A percentile compares a stretch with the other conserved stretches of the same genome.
These are phyloP conservation scores for Pichia sp. DNA, from an alignment of 1,139 yeast genomes.

Conservation along the genomic window DNA sequence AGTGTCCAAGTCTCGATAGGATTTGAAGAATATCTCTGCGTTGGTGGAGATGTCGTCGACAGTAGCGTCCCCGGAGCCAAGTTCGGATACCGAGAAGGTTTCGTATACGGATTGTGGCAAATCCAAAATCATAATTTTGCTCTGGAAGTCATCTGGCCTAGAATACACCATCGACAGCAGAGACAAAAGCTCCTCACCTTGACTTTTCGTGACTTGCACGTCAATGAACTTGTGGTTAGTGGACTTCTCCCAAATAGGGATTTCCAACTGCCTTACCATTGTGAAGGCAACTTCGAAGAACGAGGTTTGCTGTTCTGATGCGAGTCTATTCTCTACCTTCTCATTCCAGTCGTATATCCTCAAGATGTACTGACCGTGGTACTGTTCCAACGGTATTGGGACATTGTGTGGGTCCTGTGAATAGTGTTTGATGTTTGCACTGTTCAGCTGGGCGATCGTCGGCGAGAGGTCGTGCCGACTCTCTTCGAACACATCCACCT, in stretches of 20 bases:
- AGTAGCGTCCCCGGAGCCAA: slow-evolving; percentile 1
- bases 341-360: slow-evolving; percentile 36
- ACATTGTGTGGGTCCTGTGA: slow-evolving; percentile 1
- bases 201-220: slow-evolving; percentile 32
- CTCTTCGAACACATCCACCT: slow-evolving; percentile 1
- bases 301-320: slow-evolving; percentile 1
- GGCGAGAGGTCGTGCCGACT: not conserved
- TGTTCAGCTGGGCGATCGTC: not conserved
- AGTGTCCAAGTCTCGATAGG: slow-evolving; percentile 63
- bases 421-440: slow-evolving; percentile 7
- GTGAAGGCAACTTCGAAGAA: slow-evolving; percentile 20
- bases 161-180: slow-evolving; percentile 14
- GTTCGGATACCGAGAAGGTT: slow-evolving; percentile 41
- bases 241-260: slow-evolving; percentile 39
- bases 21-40: slow-evolving; percentile 50
- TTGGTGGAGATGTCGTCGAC: slow-evolving; percentile 14
- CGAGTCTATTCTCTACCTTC: slow-evolving; percentile 6
- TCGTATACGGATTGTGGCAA: slow-evolving; percentile 53
- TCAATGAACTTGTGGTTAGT: slow-evolving; percentile 36
- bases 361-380: slow-evolving; percentile 48
- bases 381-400: slow-evolving; percentile 30
- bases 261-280: slow-evolving; percentile 29
- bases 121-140: slow-evolving; percentile 47
- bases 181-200: slow-evolving; percentile 19
- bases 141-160: slow-evolving; percentile 28